Conservation (phyloP, 805 yeast species). For the Candida cerambycidarum region DNA sequence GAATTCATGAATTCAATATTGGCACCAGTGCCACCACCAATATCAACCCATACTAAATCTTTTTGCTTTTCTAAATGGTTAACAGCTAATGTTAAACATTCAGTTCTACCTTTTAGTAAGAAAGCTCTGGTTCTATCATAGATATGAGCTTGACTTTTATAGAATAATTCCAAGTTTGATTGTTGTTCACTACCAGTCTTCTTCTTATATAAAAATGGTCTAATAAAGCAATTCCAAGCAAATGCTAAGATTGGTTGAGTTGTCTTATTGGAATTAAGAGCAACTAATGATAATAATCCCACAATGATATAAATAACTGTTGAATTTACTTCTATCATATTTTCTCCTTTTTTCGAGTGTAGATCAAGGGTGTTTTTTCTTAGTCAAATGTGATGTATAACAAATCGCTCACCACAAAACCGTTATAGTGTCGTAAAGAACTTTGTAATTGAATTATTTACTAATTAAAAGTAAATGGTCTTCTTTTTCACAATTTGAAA, state of each 20-base stretch:
- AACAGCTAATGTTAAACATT: conserved; percentile 57
- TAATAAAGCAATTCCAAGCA: conserved; percentile 56
- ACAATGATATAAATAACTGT: conserved; percentile 1
- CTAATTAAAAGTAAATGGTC: too few species aligned
- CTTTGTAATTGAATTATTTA: not conserved
- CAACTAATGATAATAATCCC: not conserved
- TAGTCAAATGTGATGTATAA: conserved; percentile 1
- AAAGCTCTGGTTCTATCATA: conserved; percentile 71
- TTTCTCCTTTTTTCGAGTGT: not conserved
- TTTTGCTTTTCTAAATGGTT: conserved; percentile 49
- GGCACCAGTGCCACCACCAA: conserved; percentile 87
- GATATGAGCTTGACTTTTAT: conserved; percentile 72
- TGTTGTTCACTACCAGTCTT: conserved; percentile 43
- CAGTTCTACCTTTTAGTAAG: conserved; percentile 69
- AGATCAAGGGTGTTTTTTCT: not conserved
- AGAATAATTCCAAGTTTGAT: conserved; percentile 64
- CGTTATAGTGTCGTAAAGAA: not conserved
- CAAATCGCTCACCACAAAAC: not conserved
- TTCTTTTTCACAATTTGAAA: not conserved
- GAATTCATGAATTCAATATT: conserved; percentile 75
- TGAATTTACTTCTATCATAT: conserved; percentile 1
- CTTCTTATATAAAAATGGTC: conserved; percentile 47
- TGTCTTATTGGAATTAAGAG: conserved; percentile 4
- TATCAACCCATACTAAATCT: conserved; percentile 68
- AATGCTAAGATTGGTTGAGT: conserved; percentile 27